Percentiles rank a stretch among this genome's conserved stretches.
Evolutionary conservation across 2,329 filamentous ascomycete species (phyloP).

Genomic region (Epichloe gansuensis): DNA sequence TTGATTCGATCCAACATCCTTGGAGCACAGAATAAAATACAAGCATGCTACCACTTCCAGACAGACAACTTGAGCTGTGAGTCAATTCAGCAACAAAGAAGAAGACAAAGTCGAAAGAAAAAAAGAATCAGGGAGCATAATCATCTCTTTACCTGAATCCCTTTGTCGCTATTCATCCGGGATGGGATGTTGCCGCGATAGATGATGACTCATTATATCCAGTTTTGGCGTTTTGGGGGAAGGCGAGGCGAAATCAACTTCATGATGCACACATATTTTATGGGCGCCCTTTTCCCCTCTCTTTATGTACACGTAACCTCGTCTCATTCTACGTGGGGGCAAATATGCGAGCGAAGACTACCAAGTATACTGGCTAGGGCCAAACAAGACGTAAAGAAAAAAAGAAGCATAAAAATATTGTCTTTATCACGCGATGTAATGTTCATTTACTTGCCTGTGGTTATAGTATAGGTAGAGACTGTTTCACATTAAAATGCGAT

Average conservation of each 20-base stretch:
- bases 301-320: background rate
- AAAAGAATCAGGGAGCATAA: background rate
- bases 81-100: background rate
- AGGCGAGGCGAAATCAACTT: conserved; percentile 7
- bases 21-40: background rate
- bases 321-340: background rate
- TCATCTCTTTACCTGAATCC: background rate
- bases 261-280: background rate
- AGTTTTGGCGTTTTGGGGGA: conserved; percentile 19
- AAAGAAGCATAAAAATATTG: no score
- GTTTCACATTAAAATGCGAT: no score
- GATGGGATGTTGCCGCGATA: background rate
- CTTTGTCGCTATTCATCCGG: background rate
- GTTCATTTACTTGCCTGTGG: no score
- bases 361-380: no score
- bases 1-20: background rate
- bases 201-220: conserved; percentile 4
- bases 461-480: no score
- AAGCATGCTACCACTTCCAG: background rate
- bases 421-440: no score
- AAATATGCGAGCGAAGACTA: no score
- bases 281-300: background rate
- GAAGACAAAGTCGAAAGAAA: background rate
- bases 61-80: no score
- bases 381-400: no score